Conservation (phyloP, 768 basidiomycete genomes). For the Pisolithus microcarpus region DNA sequence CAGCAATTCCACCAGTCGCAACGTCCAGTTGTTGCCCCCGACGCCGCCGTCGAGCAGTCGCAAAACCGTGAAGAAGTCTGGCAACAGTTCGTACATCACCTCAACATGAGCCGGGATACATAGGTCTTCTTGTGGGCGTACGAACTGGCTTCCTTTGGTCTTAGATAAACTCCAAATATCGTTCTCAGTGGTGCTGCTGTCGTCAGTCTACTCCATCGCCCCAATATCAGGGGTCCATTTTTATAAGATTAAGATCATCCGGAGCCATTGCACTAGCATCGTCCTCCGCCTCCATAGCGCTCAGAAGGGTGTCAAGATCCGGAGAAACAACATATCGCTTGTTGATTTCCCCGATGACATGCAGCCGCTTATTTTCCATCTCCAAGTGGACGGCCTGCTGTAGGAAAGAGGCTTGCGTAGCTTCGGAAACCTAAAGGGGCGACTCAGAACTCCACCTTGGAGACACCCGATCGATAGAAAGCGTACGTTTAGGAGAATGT, state of each 20-base stretch:
- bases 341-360: constrained; percentile 80
- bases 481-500: constrained; percentile 72
- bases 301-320: constrained; percentile 67
- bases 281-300: constrained; percentile 55
- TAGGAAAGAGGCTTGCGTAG: constrained; percentile 80
- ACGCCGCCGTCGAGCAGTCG: background rate
- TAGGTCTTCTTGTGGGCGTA: background rate
- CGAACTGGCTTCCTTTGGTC: too few species aligned
- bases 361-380: constrained; percentile 46
- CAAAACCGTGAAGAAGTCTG: constrained; percentile 34
- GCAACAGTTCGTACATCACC: constrained; percentile 30
- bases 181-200: background rate
- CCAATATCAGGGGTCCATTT: constrained; percentile 37
- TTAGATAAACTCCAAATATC: background rate
- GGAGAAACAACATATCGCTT: constrained; percentile 82
- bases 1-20: constrained; percentile 1
- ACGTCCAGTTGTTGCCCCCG: background rate
- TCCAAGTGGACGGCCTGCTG: constrained; percentile 82
- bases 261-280: constrained; percentile 23
- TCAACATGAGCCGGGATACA: constrained; percentile 13
- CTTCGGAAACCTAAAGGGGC: constrained; percentile 58
- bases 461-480: background rate
- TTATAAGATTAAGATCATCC: constrained; percentile 43
- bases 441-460: background rate
- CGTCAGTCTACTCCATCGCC: background rate